Percentiles rank a stretch among this genome's conserved stretches.
These are phyloP conservation scores for Luzula sylvatica DNA, from an alignment of 176 grass and related monocot species.

Conservation along the genomic window DNA sequence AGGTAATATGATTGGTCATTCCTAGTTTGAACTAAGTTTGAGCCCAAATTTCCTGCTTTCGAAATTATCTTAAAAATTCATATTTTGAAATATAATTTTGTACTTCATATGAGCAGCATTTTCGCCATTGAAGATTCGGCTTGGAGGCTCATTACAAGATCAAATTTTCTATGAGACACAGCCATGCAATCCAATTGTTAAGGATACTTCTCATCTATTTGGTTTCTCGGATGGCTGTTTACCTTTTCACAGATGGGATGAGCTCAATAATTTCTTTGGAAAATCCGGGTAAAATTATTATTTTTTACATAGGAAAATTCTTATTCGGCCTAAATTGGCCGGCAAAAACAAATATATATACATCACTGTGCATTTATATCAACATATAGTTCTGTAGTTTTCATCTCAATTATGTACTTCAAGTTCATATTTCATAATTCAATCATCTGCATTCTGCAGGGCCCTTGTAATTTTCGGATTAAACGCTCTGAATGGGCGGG, in stretches of 20 bases:
- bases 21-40: not conserved
- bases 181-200: slow-evolving; percentile 41
- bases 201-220: slow-evolving; percentile 41
- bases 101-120: slow-evolving; percentile 50
- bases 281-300: slow-evolving; percentile 36
- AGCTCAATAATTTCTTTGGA: slow-evolving; percentile 61
- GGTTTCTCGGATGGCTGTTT: slow-evolving; percentile 58
- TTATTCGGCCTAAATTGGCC: no score
- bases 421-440: not conserved
- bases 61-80: not conserved
- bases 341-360: no score
- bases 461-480: slow-evolving; percentile 53
- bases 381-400: no score
- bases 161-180: slow-evolving; percentile 54
- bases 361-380: no score
- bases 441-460: slow-evolving; percentile 14
- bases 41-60: no score
- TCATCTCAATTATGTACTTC: no score
- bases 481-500: slow-evolving; percentile 67
- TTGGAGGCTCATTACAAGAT: slow-evolving; percentile 80
- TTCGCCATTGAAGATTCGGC: slow-evolving; percentile 48
- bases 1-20: slow-evolving; percentile 31
- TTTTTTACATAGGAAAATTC: not conserved
- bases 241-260: slow-evolving; percentile 61
- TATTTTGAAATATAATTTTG: not conserved